Evolutionary conservation across 2,329 filamentous ascomycete species (phyloP), one percentile per base, ranked within the genome.

Genomic region (Stagonosporopsis cucurbitacearum): DNA sequence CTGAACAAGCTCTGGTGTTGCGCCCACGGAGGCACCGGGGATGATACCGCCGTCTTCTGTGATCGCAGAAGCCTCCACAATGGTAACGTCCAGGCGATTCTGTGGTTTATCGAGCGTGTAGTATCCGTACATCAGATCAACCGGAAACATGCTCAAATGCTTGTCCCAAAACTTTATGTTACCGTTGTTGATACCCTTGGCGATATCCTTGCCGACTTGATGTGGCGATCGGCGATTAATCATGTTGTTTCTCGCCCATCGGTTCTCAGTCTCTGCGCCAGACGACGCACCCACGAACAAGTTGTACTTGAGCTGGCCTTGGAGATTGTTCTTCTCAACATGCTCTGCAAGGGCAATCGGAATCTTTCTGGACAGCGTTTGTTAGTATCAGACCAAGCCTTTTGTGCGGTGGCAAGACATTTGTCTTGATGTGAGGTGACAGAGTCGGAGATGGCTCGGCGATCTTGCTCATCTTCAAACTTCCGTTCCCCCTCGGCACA

Each of bases 141-240:
- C 84, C 4, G 92, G 92, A 75, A 96, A 96, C 92, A 96, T 96
- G 77, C 88, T 92, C 72, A 96, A 76, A 79, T 96, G 92, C 80
- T 96, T 96, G 76, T 96, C 92, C 73, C 96, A 96, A 78, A 96
- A 96, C 60, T 94, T 87, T 78, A 96, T 96, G 64, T 88, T 84
- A 39, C 92, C 92, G 66, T 88, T 87, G 76, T 96, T 96, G 79
- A 96, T 96, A 9, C 92, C 92, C 80, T 91, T 94, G 58, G 92
- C 86, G 63, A 96, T 96, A 56, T 90, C 84, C 81, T 96, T 96
- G 72, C 92, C 92, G 58, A 96, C 92, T 74, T 96, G 92, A 78
- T 96, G 92, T 52, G 92, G 92, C 65, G 86, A 85, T 53, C 92
- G 85, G 54, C 91, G 84, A 79, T 94, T 88, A 68, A 96, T 96